A percentile compares a stretch with the other conserved stretches of the same genome.
phyloP scores from a whole-genome alignment of 495 filamentous ascomycete genomes.

The Immersiella caudata region DNA sequence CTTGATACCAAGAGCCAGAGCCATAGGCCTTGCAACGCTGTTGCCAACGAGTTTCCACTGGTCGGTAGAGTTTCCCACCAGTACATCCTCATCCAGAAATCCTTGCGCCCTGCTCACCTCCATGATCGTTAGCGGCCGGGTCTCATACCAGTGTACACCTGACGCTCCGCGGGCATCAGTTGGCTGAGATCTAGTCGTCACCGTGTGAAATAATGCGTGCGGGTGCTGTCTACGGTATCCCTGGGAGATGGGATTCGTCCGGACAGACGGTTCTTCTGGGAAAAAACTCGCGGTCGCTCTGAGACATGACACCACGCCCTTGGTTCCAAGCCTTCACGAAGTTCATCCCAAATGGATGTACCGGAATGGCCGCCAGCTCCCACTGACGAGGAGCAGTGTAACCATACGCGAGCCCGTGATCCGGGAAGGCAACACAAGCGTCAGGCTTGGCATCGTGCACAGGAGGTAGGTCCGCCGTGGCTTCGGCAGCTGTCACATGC shows the following conservation, averaged over 20 bases:
- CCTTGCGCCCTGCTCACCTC: constrained; percentile 69
- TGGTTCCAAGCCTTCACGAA: constrained; percentile 48
- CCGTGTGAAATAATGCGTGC: constrained; percentile 55
- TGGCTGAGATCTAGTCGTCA: constrained; percentile 52
- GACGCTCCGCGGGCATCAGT: constrained; percentile 52
- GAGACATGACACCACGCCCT: constrained; percentile 43
- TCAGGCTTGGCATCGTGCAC: constrained; percentile 58
- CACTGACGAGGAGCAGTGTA: constrained; percentile 34
- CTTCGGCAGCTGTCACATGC: constrained; percentile 52
- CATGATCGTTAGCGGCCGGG: constrained; percentile 58
- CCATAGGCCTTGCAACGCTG: constrained; percentile 66
- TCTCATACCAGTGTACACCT: constrained; percentile 63
- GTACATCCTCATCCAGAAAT: constrained; percentile 66
- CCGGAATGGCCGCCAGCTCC: constrained; percentile 48
- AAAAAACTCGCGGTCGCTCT: constrained; percentile 40
- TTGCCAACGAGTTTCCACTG: constrained; percentile 71
- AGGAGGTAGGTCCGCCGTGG: constrained; percentile 59
- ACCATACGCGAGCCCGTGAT: constrained; percentile 56
- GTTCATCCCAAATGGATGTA: constrained; percentile 47
- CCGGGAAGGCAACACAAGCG: constrained; percentile 61
- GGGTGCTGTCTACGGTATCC: constrained; percentile 58
- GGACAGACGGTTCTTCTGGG: constrained; percentile 12
- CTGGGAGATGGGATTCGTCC: constrained; percentile 29
- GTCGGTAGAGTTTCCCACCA: constrained; percentile 56
- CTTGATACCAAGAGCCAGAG: constrained; percentile 62